Evolutionary conservation across 805 yeast genomes (phyloP), one percentile per base, ranked within the genome.

Genomic region (Geotrichum ghanense): DNA sequence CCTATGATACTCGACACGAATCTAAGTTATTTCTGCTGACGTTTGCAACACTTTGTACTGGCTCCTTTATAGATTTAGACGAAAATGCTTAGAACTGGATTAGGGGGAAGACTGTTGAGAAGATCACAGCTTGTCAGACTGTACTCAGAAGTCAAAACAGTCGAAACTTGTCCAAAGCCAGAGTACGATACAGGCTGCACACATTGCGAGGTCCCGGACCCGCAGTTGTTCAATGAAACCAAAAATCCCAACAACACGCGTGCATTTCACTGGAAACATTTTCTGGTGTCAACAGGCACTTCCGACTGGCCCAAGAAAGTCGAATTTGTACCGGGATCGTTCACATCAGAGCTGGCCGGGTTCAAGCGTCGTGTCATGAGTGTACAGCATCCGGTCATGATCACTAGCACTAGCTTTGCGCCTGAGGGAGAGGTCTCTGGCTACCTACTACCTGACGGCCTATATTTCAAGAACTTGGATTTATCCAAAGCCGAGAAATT

Each of bases 91-190:
- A n/a, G n/a, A n/a, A n/a, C n/a, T n/a, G n/a, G n/a, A n/a, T n/a
- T n/a, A n/a, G n/a, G n/a, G n/a, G n/a, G n/a, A n/a, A n/a, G n/a
- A n/a, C n/a, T n/a, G n/a, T n/a, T n/a, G n/a, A n/a, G n/a, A n/a
- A n/a, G n/a, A n/a, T n/a, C n/a, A n/a, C n/a, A n/a, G n/a, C n/a
- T n/a, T n/a, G n/a, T n/a, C n/a, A n/a, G n/a, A n/a, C n/a, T n/a
- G n/a, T n/a, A n/a, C n/a, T n/a, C n/a, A n/a, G n/a, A n/a, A n/a
- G n/a, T n/a, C n/a, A n/a, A n/a, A n/a, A n/a, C n/a, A n/a, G n/a
- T n/a, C n/a, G n/a, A n/a, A n/a, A n/a, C n/a, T n/a, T 78, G 83
- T 52, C 83, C 83, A 0, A 55, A 58, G 6, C 81, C 83, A 1
- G 50, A 42, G 5, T 62, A 60, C 43, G 81, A 78, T 50, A 76